Evolutionary conservation across 2,329 filamentous ascomycete species (phyloP).

Genomic region (Elsinoe batatas): DNA sequence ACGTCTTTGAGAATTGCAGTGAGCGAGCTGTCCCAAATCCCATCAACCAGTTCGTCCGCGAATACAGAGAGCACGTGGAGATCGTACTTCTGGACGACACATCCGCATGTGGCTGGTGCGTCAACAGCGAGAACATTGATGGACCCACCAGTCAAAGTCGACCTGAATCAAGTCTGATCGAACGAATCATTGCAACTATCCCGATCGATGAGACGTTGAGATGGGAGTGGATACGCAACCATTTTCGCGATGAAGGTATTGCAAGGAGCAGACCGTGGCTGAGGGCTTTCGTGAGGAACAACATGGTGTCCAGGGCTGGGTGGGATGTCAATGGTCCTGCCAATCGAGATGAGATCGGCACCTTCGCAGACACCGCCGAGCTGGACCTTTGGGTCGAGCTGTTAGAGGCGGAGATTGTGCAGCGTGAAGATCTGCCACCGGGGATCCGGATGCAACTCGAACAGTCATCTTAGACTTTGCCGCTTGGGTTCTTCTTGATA

Average conservation of each 20-base stretch:
- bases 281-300: background rate
- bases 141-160: background rate
- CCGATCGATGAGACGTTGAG: background rate
- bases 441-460: background rate
- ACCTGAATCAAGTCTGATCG: background rate
- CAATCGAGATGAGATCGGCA: background rate
- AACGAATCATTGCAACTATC: background rate
- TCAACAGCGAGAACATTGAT: background rate
- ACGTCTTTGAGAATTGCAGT: background rate
- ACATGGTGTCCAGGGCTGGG: background rate
- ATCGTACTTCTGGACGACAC: background rate
- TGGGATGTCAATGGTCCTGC: background rate
- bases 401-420: background rate
- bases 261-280: background rate
- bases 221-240: background rate
- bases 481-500: background rate
- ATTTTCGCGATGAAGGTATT: background rate
- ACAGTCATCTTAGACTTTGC: background rate
- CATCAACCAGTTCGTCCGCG: background rate
- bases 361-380: background rate
- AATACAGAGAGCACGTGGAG: background rate
- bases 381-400: background rate
- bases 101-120: background rate
- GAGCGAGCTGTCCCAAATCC: background rate
- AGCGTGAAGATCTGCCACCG: background rate